Evolutionary conservation across 768 basidiomycete genomes (phyloP).

Genomic region (Hericium erinaceus): DNA sequence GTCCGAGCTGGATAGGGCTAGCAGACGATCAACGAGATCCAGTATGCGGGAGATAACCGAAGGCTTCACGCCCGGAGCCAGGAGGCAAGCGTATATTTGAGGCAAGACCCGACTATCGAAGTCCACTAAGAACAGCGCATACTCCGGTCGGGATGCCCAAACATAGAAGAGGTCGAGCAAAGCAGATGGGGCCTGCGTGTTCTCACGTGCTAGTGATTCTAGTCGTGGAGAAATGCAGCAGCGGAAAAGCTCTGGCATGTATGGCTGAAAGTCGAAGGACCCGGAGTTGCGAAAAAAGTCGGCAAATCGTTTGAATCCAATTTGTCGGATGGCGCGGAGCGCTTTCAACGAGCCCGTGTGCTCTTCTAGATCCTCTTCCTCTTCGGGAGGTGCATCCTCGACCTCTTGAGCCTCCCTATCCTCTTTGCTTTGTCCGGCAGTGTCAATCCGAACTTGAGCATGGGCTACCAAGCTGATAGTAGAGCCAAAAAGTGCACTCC

Average conservation of each 20-base stretch:
- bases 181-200: slow-evolving; percentile 85
- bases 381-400: slow-evolving; percentile 21
- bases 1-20: slow-evolving; percentile 45
- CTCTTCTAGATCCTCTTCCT: slow-evolving; percentile 25
- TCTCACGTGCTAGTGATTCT: slow-evolving; percentile 65
- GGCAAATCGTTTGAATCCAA: slow-evolving; percentile 76
- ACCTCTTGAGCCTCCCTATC: slow-evolving; percentile 21
- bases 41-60: slow-evolving; percentile 72
- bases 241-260: slow-evolving; percentile 55
- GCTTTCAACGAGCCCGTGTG: slow-evolving; percentile 7
- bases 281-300: slow-evolving; percentile 80
- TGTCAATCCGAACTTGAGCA: slow-evolving; percentile 51
- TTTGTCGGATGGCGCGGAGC: slow-evolving; percentile 61
- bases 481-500: slow-evolving; percentile 67
- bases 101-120: slow-evolving; percentile 63
- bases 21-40: slow-evolving; percentile 72
- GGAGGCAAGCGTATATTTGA: slow-evolving; percentile 73
- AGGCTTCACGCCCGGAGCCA: slow-evolving; percentile 81
- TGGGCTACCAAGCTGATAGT: slow-evolving; percentile 56
- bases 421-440: slow-evolving; percentile 19
- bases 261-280: slow-evolving; percentile 66
- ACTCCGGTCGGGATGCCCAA: slow-evolving; percentile 56
- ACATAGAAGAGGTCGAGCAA: slow-evolving; percentile 76
- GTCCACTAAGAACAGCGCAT: slow-evolving; percentile 55
- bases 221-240: slow-evolving; percentile 80